These are phyloP conservation scores for Nakaseomyces nivariensis DNA, from an alignment of 1,139 yeast genomes.

Conservation along the genomic window DNA sequence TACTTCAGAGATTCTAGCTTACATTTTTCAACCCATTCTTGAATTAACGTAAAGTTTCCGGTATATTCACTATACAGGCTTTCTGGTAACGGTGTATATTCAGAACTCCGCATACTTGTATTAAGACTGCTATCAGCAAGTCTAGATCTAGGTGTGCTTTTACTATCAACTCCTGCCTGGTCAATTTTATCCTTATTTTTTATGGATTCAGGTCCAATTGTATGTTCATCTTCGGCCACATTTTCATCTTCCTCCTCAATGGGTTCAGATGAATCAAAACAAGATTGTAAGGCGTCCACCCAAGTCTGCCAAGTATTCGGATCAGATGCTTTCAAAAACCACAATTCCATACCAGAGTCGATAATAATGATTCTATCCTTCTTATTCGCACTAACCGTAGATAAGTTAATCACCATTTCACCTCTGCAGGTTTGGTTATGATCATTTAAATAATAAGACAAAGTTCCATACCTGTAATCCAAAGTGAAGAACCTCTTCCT, in stretches of 20 bases:
- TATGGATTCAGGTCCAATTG: background rate
- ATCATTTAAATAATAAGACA: slow-evolving; percentile 72
- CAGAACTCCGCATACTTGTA: background rate
- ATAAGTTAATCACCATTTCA: slow-evolving; percentile 76
- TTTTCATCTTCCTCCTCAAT: slow-evolving; percentile 3
- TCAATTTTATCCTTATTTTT: background rate
- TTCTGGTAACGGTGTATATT: slow-evolving; percentile 13
- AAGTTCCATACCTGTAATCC: slow-evolving; percentile 71
- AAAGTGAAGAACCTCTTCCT: slow-evolving; percentile 75
- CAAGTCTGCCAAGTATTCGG: slow-evolving; percentile 64
- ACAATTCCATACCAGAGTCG: slow-evolving; percentile 93
- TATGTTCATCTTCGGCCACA: background rate
- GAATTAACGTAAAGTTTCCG: slow-evolving; percentile 13
- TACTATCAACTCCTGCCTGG: background rate
- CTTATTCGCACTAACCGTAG: slow-evolving; percentile 72
- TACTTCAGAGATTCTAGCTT: slow-evolving; percentile 18
- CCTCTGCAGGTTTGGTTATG: slow-evolving; percentile 69
- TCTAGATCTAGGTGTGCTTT: background rate
- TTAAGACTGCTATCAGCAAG: background rate
- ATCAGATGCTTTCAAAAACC: slow-evolving; percentile 72
- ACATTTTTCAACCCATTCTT: slow-evolving; percentile 20
- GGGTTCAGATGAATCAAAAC: slow-evolving; percentile 17
- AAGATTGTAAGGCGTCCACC: slow-evolving; percentile 56
- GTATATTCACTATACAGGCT: slow-evolving; percentile 15
- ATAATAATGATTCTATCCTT: slow-evolving; percentile 61